These are phyloP conservation scores for Russula dissimulans DNA, from an alignment of 768 basidiomycete species.

Conservation along the genomic window DNA sequence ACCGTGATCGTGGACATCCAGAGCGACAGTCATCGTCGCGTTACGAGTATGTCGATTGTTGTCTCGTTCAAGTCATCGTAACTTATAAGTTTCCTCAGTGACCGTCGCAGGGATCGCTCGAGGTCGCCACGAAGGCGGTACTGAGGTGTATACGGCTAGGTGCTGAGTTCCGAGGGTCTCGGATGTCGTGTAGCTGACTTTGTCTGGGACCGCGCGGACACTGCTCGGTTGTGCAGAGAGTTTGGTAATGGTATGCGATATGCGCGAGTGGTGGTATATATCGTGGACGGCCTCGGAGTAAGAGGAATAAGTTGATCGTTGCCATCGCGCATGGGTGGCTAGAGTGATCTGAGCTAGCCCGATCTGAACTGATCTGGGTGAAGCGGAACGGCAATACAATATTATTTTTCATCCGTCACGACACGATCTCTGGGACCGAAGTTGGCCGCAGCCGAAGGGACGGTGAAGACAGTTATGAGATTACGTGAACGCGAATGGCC, in stretches of 20 bases:
- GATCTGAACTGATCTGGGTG: slow-evolving; percentile 2
- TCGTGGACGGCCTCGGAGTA: not conserved
- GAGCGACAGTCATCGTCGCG: slow-evolving; percentile 19
- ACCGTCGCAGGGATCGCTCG: slow-evolving; percentile 19
- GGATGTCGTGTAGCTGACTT: not conserved
- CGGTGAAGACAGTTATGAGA: not conserved
- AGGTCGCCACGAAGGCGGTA: slow-evolving; percentile 20
- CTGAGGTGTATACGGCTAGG: slow-evolving; percentile 2
- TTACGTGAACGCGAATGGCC: slow-evolving; percentile 7
- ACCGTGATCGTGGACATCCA: slow-evolving; percentile 72
- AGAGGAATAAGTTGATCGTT: not conserved
- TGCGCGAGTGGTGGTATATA: too few relatives aligned
- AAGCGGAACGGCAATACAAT: not conserved
- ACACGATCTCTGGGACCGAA: not conserved
- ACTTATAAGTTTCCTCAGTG: slow-evolving; percentile 7
- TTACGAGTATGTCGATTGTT: slow-evolving; percentile 11
- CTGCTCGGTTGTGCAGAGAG: not conserved
- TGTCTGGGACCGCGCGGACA: too few relatives aligned
- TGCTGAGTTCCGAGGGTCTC: not conserved
- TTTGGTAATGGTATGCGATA: not conserved
- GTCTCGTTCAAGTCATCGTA: not conserved
- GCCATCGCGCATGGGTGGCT: not conserved
- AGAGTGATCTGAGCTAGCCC: not conserved
- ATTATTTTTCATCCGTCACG: not conserved
- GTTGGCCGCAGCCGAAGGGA: not conserved